Conservation (phyloP, 2,329 filamentous ascomycete genomes). For the Neospermospora avenae region DNA sequence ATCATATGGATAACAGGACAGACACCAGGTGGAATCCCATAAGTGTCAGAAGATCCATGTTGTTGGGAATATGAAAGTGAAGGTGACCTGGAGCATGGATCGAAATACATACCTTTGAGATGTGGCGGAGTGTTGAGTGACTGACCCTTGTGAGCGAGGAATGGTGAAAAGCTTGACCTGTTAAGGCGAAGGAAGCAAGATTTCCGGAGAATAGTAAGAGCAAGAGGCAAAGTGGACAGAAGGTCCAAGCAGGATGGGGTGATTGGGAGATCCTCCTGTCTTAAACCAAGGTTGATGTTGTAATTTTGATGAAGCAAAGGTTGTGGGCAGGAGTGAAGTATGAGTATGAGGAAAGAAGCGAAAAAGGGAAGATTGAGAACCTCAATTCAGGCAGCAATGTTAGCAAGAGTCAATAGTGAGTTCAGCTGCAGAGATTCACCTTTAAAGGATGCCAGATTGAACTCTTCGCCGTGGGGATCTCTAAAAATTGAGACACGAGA, state of each 20-base stretch:
- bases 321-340: neutral
- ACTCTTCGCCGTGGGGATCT: neutral
- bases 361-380: neutral
- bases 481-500: neutral
- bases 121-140: too few species aligned
- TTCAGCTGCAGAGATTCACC: neutral
- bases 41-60: neutral
- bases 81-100: too few species aligned
- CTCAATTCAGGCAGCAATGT: neutral
- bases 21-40: neutral
- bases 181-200: too few species aligned
- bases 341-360: neutral
- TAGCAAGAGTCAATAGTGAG: neutral
- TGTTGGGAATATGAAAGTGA: too few species aligned
- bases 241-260: too few species aligned
- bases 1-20: neutral
- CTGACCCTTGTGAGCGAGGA: too few species aligned
- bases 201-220: too few species aligned
- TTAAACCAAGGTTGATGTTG: too few species aligned
- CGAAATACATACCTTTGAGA: too few species aligned
- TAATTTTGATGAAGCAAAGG: neutral
- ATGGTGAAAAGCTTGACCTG: too few species aligned
- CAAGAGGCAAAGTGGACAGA: too few species aligned
- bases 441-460: neutral
- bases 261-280: too few species aligned